A percentile compares a stretch with the other conserved stretches of the same genome.
Evolutionary conservation across 148 eudicot species (phyloP).

Genomic region (Limonium bicolor): DNA sequence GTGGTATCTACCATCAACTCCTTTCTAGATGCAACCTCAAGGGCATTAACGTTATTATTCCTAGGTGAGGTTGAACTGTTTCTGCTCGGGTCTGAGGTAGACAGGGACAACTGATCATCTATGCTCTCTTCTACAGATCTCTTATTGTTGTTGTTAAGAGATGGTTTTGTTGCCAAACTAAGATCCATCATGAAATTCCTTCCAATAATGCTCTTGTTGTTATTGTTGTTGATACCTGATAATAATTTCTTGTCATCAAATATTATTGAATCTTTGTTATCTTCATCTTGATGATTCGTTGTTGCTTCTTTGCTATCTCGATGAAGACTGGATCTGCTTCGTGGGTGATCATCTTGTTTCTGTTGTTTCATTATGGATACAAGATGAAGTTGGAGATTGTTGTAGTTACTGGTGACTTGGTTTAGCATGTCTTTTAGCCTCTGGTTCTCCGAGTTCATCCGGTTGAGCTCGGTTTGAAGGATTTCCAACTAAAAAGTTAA

Average conservation of each 20-base stretch:
- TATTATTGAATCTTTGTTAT: background rate
- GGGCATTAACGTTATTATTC: background rate
- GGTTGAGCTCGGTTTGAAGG: conserved; percentile 47
- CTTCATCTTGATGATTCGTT: conserved; percentile 13
- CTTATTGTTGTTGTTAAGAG: too few species aligned
- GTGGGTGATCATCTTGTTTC: conserved; percentile 14
- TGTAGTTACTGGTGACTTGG: conserved; percentile 44
- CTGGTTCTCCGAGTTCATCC: conserved; percentile 52
- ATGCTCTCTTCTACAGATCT: too few species aligned
- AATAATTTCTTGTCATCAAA: too few species aligned
- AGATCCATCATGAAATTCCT: too few species aligned
- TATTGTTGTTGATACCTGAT: conserved; percentile 1
- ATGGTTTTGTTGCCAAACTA: too few species aligned
- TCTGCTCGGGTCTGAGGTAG: conserved; percentile 5
- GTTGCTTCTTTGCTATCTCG: too few species aligned
- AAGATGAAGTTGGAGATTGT: conserved; percentile 37
- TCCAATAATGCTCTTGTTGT: too few species aligned
- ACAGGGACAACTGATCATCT: too few species aligned
- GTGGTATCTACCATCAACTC: conserved; percentile 30
- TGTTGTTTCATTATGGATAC: conserved; percentile 39
- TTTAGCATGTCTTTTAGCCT: conserved; percentile 42
- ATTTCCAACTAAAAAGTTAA: conserved; percentile 32
- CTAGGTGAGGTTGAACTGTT: background rate
- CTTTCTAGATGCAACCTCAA: conserved; percentile 39
- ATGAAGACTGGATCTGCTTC: background rate